These are phyloP conservation scores for Quercus tomentella DNA, from an alignment of 331 rosid species.

Conservation along the genomic window DNA sequence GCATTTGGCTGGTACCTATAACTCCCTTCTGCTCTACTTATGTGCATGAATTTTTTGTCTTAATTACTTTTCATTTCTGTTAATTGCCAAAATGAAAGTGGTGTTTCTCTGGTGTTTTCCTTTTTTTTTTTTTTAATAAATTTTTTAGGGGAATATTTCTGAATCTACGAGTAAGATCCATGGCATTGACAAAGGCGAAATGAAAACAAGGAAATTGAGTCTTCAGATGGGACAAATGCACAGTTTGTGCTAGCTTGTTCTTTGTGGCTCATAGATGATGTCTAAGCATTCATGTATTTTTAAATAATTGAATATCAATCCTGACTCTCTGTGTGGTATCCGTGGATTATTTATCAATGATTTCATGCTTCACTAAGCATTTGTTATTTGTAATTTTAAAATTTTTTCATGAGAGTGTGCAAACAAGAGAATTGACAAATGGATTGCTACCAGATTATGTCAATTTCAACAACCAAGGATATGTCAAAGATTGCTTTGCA, in stretches of 20 bases:
- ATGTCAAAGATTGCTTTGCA: background rate
- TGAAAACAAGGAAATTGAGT: constrained; percentile 7
- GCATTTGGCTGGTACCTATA: constrained; percentile 71
- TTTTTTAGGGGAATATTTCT: constrained; percentile 84
- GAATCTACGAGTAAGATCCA: constrained; percentile 67
- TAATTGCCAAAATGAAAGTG: background rate
- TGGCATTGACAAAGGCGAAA: constrained; percentile 55
- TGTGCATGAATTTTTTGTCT: background rate
- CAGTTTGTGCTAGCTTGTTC: background rate
- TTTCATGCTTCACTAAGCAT: background rate
- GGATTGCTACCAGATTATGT: background rate
- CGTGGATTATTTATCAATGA: background rate
- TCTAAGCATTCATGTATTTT: background rate
- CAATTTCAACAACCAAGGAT: background rate
- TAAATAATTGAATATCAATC: background rate
- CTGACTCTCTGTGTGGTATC: background rate
- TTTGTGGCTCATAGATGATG: background rate
- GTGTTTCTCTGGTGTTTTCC: background rate
- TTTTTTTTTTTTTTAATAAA: background rate
- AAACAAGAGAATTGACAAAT: background rate
- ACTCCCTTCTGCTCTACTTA: background rate
- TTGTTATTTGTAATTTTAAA: background rate
- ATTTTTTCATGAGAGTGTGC: too few species aligned
- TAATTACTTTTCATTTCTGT: background rate
- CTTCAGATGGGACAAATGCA: background rate